Conservation (phyloP, 1,284 basidiomycete species). For the Ganoderma meredithae region DNA sequence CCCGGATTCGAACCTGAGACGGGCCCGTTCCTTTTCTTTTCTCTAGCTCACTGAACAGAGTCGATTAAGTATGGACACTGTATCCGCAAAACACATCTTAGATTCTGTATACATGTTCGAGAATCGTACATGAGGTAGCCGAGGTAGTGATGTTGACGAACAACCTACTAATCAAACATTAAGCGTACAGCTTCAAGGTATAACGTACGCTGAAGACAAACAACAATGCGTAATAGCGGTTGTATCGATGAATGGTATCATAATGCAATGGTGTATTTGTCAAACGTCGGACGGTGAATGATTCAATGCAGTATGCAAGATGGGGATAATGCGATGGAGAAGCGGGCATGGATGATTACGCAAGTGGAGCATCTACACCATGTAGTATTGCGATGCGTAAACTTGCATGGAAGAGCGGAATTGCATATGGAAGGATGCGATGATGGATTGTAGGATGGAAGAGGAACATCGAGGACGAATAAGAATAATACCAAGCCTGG, state of each 20-base stretch:
- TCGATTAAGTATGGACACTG: background rate
- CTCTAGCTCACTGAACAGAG: background rate
- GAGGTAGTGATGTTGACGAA: constrained; percentile 13
- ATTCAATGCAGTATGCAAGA: constrained; percentile 6
- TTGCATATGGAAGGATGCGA: constrained; percentile 17
- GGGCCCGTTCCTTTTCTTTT: background rate
- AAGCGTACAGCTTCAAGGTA: constrained; percentile 7
- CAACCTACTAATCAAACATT: constrained; percentile 20
- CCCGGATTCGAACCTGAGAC: constrained; percentile 14
- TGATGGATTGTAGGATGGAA: constrained; percentile 21
- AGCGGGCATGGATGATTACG: background rate
- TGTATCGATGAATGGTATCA: background rate
- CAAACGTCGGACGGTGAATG: background rate
- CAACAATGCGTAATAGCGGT: constrained; percentile 4
- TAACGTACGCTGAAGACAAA: constrained; percentile 6
- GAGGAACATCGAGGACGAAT: constrained; percentile 24
- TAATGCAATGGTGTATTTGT: constrained; percentile 7
- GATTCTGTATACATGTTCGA: constrained; percentile 1
- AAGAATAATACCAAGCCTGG: constrained; percentile 20
- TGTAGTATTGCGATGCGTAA: constrained; percentile 13
- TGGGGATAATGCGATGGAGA: background rate
- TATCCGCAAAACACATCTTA: background rate
- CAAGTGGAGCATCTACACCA: constrained; percentile 4
- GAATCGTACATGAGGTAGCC: constrained; percentile 9
- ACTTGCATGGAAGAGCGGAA: constrained; percentile 15